These are phyloP conservation scores for Austroboletus festivus DNA, from an alignment of 768 basidiomycete genomes.

Conservation along the genomic window DNA sequence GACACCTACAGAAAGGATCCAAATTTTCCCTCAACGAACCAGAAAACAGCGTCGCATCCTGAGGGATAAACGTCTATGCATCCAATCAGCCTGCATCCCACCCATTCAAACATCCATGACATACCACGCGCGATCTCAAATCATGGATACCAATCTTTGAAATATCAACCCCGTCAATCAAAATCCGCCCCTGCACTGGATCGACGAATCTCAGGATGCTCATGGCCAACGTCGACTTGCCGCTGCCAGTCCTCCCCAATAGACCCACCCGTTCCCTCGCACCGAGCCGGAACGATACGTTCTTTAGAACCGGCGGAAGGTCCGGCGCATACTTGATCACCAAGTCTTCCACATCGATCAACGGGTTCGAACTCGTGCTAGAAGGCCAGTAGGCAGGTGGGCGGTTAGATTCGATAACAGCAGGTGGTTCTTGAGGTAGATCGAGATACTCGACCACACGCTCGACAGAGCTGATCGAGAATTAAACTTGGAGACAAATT, in stretches of 20 bases:
- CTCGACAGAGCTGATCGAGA: conserved; percentile 68
- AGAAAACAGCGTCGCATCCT: conserved; percentile 75
- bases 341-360: conserved; percentile 72
- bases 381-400: conserved; percentile 95
- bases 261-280: conserved; percentile 76
- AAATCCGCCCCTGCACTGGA: conserved; percentile 67
- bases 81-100: background rate
- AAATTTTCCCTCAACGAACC: conserved; percentile 75
- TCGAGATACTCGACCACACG: conserved; percentile 89
- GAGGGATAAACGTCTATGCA: conserved; percentile 72
- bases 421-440: conserved; percentile 83
- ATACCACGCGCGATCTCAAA: conserved; percentile 68
- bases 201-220: conserved; percentile 83
- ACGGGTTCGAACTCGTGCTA: conserved; percentile 49
- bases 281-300: conserved; percentile 68
- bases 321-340: conserved; percentile 83
- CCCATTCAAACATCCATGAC: conserved; percentile 21
- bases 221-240: conserved; percentile 84
- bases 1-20: conserved; percentile 58
- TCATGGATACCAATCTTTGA: conserved; percentile 82
- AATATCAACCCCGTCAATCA: conserved; percentile 88
- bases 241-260: conserved; percentile 79
- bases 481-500: too few relatives aligned
- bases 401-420: conserved; percentile 66
- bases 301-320: conserved; percentile 74